phyloP scores from a whole-genome alignment of 2,329 filamentous ascomycete species.

The Beauveria brongniartii region DNA sequence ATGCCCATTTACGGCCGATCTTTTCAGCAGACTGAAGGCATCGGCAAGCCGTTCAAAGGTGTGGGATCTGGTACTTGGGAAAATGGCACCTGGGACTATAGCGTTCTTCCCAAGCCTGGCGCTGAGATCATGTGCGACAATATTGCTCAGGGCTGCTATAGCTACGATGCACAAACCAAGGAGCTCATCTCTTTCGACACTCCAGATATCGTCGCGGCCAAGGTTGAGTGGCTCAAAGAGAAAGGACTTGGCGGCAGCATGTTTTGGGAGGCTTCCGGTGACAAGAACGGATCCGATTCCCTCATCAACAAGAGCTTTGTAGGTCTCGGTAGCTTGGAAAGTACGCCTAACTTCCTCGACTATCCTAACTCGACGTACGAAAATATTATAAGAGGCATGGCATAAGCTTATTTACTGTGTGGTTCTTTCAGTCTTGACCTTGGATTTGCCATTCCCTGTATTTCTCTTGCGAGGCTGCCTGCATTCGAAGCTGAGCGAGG shows the following conservation, averaged over 20 bases:
- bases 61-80: slow-evolving; percentile 65
- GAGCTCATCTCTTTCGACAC: slow-evolving; percentile 69
- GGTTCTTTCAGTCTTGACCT: not conserved
- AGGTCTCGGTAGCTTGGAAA: slow-evolving; percentile 34
- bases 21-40: slow-evolving; percentile 44
- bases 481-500: too few species aligned
- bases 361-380: slow-evolving; percentile 48
- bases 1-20: slow-evolving; percentile 52
- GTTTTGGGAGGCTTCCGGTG: slow-evolving; percentile 78
- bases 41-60: slow-evolving; percentile 55
- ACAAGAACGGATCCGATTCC: slow-evolving; percentile 50
- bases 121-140: slow-evolving; percentile 50
- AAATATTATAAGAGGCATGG: slow-evolving; percentile 36
- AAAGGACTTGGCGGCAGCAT: slow-evolving; percentile 65
- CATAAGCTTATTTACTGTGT: slow-evolving; percentile 2
- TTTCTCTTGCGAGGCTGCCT: not conserved
- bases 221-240: slow-evolving; percentile 56
- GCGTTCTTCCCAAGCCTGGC: slow-evolving; percentile 57
- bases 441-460: not conserved
- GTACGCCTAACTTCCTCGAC: slow-evolving; percentile 38
- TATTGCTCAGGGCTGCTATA: slow-evolving; percentile 57
- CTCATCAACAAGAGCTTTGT: slow-evolving; percentile 46
- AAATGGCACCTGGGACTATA: slow-evolving; percentile 72
- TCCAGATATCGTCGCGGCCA: slow-evolving; percentile 48
- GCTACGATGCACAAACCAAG: slow-evolving; percentile 51